These are phyloP conservation scores for Botrytis pseudocinerea DNA, from an alignment of 2,329 filamentous ascomycete genomes.

Conservation along the genomic window DNA sequence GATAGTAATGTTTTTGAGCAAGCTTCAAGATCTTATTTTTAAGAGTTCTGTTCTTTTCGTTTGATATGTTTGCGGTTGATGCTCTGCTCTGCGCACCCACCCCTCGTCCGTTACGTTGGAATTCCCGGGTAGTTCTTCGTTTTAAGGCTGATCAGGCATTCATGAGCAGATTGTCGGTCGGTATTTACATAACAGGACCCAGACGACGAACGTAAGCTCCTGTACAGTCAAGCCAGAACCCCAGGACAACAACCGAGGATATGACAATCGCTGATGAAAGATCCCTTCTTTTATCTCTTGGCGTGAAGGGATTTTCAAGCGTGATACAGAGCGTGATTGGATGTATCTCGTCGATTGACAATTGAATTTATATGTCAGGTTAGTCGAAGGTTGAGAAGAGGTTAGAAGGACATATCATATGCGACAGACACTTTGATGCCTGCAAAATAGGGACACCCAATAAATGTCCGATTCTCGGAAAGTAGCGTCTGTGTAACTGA, in stretches of 20 bases:
- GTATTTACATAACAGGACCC: constrained; percentile 15
- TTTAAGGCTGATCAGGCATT: constrained; percentile 15
- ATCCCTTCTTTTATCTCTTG: constrained; percentile 7
- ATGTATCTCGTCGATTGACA: not conserved
- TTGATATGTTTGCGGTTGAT: constrained; percentile 2
- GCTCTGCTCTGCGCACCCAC: not conserved
- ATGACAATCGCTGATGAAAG: not conserved
- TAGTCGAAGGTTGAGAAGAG: not conserved
- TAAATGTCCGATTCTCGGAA: constrained; percentile 20
- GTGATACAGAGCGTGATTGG: constrained; percentile 1
- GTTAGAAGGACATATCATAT: not conserved
- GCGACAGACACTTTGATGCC: not conserved
- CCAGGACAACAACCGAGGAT: not conserved
- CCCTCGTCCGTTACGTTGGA: not conserved
- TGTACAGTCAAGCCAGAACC: not conserved
- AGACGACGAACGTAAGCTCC: constrained; percentile 4
- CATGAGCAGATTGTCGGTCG: constrained; percentile 6
- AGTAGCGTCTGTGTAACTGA: not conserved
- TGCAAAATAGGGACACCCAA: constrained; percentile 5
- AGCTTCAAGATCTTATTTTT: not conserved
- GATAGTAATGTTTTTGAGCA: not conserved
- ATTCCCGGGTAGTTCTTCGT: not conserved
- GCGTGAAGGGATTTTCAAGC: not conserved
- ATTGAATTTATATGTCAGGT: not conserved
- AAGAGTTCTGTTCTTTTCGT: constrained; percentile 2